These are phyloP conservation scores for Mortierella sp. DNA, from an alignment of 371 early-diverging fungal species.

Conservation along the genomic window DNA sequence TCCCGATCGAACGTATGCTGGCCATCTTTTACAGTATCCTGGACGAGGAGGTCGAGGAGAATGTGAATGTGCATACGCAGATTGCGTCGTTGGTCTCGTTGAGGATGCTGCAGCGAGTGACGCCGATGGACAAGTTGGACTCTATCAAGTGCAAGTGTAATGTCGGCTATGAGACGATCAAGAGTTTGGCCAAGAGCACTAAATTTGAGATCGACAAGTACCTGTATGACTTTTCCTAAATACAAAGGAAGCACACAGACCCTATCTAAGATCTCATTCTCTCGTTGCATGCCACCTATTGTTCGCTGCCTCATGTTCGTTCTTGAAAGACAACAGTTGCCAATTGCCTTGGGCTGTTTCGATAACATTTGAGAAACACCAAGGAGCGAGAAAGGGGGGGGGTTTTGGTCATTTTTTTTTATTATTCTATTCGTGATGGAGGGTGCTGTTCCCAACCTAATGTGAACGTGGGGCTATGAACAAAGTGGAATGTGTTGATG, in stretches of 20 bases:
- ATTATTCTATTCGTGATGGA: constrained; percentile 32
- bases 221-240: constrained; percentile 78
- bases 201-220: constrained; percentile 88
- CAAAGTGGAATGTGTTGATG: constrained; percentile 14
- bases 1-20: constrained; percentile 93
- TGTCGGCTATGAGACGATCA: constrained; percentile 82
- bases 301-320: not conserved
- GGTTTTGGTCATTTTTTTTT: constrained; percentile 11
- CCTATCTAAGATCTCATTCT: not conserved
- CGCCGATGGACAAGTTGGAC: constrained; percentile 81
- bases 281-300: not conserved
- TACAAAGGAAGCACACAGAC: too few relatives aligned
- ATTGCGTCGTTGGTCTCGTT: constrained; percentile 84
- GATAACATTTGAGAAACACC: not conserved
- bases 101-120: constrained; percentile 77
- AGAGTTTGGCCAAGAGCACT: constrained; percentile 74
- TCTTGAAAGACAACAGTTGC: not conserved
- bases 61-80: constrained; percentile 86
- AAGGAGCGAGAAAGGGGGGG: not conserved
- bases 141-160: constrained; percentile 88
- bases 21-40: constrained; percentile 95
- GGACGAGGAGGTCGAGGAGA: constrained; percentile 77
- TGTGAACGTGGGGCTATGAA: constrained; percentile 33
- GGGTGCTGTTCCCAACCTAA: constrained; percentile 8
- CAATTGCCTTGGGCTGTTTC: not conserved